phyloP scores from a whole-genome alignment of 495 filamentous ascomycete genomes.

The Talaromyces borbonicus region DNA sequence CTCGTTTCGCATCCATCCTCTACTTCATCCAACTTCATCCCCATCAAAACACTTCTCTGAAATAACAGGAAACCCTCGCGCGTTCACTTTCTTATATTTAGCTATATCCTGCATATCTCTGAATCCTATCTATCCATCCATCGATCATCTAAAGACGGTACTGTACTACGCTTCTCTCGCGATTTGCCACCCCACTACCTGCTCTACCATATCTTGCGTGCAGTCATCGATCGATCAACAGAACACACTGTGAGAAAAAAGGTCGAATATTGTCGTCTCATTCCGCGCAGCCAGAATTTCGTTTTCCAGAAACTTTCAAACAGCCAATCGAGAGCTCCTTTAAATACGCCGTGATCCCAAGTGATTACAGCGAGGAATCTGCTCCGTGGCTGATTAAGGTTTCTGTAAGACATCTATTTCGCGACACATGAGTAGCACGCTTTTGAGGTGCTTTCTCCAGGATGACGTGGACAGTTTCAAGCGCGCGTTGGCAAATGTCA shows the following conservation, averaged over 20 bases:
- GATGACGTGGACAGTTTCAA: constrained; percentile 91
- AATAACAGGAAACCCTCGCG: too few species aligned
- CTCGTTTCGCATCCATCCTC: too few species aligned
- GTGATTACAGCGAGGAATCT: constrained; percentile 80
- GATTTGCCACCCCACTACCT: neutral
- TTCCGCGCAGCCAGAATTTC: constrained; percentile 7
- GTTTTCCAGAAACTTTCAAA: constrained; percentile 27
- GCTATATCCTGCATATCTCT: too few species aligned
- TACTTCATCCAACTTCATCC: too few species aligned
- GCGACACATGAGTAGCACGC: constrained; percentile 85
- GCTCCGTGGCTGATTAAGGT: constrained; percentile 52
- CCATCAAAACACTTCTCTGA: too few species aligned
- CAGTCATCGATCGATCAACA: neutral
- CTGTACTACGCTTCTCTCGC: neutral
- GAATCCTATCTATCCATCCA: too few species aligned
- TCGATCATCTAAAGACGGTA: too few species aligned
- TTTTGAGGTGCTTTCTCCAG: constrained; percentile 93
- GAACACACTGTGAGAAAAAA: neutral
- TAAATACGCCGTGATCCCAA: constrained; percentile 76
- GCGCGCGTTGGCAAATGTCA: constrained; percentile 62
- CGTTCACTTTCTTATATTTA: too few species aligned
- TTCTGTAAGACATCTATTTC: constrained; percentile 27
- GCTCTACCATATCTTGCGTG: neutral
- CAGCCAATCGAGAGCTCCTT: constrained; percentile 44
- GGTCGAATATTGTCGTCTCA: neutral